A percentile compares a stretch with the other conserved stretches of the same genome.
Conservation (phyloP, 495 filamentous ascomycete species). For the Clavariopsis aquatica region DNA sequence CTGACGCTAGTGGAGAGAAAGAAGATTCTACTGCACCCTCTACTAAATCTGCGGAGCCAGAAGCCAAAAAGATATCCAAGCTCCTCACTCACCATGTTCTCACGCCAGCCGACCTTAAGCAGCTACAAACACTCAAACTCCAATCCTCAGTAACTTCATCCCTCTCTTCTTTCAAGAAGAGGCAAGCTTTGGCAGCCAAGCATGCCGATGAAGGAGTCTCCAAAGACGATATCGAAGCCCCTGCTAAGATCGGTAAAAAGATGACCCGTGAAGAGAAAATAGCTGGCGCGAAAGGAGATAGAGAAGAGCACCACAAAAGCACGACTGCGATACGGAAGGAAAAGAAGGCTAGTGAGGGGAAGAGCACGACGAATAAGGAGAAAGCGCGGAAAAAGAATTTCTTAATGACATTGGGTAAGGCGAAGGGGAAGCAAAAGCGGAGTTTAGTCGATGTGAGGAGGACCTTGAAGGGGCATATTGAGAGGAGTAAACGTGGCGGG, state of each 20-base stretch:
- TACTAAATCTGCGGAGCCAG: conserved; percentile 28
- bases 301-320: conserved; percentile 74
- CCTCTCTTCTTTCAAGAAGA: conserved; percentile 51
- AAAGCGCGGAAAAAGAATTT: conserved; percentile 97
- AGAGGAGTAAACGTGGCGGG: conserved; percentile 80
- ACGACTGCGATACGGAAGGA: conserved; percentile 77
- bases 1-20: conserved; percentile 45
- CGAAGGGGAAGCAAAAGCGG: conserved; percentile 86
- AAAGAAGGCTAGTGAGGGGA: conserved; percentile 81
- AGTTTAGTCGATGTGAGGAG: conserved; percentile 81
- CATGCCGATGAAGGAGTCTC: conserved; percentile 84
- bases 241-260: conserved; percentile 65
- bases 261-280: conserved; percentile 80
- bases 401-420: conserved; percentile 95
- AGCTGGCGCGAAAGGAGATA: conserved; percentile 73
- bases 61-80: conserved; percentile 53
- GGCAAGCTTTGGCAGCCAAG: conserved; percentile 49
- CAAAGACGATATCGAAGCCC: conserved; percentile 78
- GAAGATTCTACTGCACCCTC: conserved; percentile 19
- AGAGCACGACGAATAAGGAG: conserved; percentile 97
- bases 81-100: conserved; percentile 85
- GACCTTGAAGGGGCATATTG: conserved; percentile 76
- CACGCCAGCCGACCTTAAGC: conserved; percentile 87
- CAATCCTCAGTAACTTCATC: conserved; percentile 68
- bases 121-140: conserved; percentile 82